Evolutionary conservation across 2,329 filamentous ascomycete species (phyloP).

Genomic region (Exophiala phaeomuriformis): DNA sequence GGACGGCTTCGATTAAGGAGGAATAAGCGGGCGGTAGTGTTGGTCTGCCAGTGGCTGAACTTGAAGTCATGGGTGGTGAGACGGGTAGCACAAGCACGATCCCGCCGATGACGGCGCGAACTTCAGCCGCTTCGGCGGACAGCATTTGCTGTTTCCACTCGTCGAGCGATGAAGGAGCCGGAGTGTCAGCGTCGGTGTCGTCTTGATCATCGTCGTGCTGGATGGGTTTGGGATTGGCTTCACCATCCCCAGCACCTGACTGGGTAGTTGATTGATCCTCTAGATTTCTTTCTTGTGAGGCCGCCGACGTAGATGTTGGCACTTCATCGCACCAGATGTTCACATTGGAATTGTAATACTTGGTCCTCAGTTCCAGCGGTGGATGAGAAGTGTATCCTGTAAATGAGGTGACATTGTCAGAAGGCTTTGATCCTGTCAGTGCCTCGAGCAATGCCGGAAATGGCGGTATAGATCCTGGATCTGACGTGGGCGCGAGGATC

Average conservation of each 20-base stretch:
- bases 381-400: slow-evolving; percentile 42
- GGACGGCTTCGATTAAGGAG: slow-evolving; percentile 34
- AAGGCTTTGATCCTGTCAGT: slow-evolving; percentile 20
- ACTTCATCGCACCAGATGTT: slow-evolving; percentile 44
- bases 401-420: slow-evolving; percentile 30
- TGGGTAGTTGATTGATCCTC: background rate
- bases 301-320: too few species aligned
- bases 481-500: slow-evolving; percentile 20
- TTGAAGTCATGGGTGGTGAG: slow-evolving; percentile 6
- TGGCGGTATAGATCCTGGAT: slow-evolving; percentile 8
- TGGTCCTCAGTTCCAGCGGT: slow-evolving; percentile 36
- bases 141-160: slow-evolving; percentile 39
- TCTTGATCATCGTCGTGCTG: background rate
- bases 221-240: too few species aligned
- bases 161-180: slow-evolving; percentile 2
- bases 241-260: too few species aligned
- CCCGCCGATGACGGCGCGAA: slow-evolving; percentile 41
- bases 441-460: slow-evolving; percentile 23
- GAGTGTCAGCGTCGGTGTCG: background rate
- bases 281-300: too few species aligned
- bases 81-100: slow-evolving; percentile 35
- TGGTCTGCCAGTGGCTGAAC: too few species aligned
- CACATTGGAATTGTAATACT: slow-evolving; percentile 40
- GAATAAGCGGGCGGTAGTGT: slow-evolving; percentile 21
- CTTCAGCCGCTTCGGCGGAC: slow-evolving; percentile 36